Evolutionary conservation across 257 asterid species (phyloP).

Genomic region (Petunia secreta): DNA sequence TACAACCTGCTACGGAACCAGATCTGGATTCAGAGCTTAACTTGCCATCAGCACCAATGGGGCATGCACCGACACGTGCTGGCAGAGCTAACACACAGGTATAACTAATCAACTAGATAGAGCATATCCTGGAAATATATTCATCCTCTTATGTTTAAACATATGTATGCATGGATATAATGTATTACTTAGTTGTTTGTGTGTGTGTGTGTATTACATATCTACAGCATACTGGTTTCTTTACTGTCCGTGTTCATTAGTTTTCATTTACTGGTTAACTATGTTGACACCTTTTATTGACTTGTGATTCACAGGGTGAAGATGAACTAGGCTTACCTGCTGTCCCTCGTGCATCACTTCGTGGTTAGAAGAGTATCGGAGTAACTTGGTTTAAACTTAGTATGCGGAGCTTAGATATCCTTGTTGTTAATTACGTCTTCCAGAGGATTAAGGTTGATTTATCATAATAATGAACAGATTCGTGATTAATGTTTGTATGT

Average conservation of each 20-base stretch:
- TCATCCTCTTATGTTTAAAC: not conserved
- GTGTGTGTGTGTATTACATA: not conserved
- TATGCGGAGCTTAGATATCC: not conserved
- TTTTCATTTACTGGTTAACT: not conserved
- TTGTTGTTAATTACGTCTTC: conserved; percentile 16
- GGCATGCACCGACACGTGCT: conserved; percentile 52
- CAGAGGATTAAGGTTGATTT: not conserved
- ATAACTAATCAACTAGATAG: conserved; percentile 9
- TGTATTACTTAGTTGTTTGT: not conserved
- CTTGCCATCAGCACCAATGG: conserved; percentile 90
- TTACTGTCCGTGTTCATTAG: not conserved
- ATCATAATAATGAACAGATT: not conserved
- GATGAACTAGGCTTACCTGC: conserved; percentile 92
- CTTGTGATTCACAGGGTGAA: conserved; percentile 61
- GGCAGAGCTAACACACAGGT: conserved; percentile 73
- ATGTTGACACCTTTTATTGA: not conserved
- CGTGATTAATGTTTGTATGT: not conserved
- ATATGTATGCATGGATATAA: not conserved
- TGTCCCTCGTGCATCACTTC: conserved; percentile 86
- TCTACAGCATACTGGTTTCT: conserved; percentile 4
- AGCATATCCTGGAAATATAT: not conserved
- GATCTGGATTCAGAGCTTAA: conserved; percentile 82
- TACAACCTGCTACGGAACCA: conserved; percentile 79
- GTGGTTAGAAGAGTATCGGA: conserved; percentile 52
- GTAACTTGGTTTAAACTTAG: not conserved